These are phyloP conservation scores for Limtongia smithiae DNA, from an alignment of 805 yeast species.

Conservation along the genomic window DNA sequence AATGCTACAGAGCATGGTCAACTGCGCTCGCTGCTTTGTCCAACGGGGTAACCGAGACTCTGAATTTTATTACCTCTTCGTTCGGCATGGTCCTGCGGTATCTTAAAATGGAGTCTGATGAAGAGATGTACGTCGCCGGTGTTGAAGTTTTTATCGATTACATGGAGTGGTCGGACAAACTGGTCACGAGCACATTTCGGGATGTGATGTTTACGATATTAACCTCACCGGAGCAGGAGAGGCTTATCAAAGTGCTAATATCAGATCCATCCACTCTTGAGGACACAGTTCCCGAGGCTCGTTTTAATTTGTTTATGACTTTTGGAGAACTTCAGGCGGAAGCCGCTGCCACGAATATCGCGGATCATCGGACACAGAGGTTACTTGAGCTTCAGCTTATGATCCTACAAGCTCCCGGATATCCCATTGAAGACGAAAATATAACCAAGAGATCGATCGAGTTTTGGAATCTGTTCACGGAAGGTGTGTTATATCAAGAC, in stretches of 20 bases:
- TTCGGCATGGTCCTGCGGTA: slow-evolving; percentile 6
- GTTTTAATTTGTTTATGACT: slow-evolving; percentile 17
- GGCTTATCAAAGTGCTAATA: slow-evolving; percentile 37
- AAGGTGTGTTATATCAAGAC: slow-evolving; percentile 17
- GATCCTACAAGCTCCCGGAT: slow-evolving; percentile 20
- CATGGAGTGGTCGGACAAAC: slow-evolving; percentile 24
- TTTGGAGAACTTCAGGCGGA: slow-evolving; percentile 24
- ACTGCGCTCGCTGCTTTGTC: slow-evolving; percentile 4
- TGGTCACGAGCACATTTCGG: slow-evolving; percentile 6
- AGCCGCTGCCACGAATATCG: slow-evolving; percentile 8
- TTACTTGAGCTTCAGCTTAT: slow-evolving; percentile 13
- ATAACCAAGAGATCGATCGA: slow-evolving; percentile 27
- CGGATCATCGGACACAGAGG: slow-evolving; percentile 1
- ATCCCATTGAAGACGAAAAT: slow-evolving; percentile 20
- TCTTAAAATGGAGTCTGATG: slow-evolving; percentile 16
- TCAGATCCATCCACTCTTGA: slow-evolving; percentile 40
- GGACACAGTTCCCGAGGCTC: slow-evolving; percentile 28
- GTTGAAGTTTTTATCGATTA: slow-evolving; percentile 17
- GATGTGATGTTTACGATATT: slow-evolving; percentile 6
- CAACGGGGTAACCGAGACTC: too few relatives aligned
- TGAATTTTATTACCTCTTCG: not conserved
- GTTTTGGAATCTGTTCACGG: slow-evolving; percentile 29
- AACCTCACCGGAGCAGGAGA: slow-evolving; percentile 13
- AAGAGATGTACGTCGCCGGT: slow-evolving; percentile 11
- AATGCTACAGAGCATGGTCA: slow-evolving; percentile 21